phyloP scores from a whole-genome alignment of 108 stramenopile species.

The Conticribra guillardii region DNA sequence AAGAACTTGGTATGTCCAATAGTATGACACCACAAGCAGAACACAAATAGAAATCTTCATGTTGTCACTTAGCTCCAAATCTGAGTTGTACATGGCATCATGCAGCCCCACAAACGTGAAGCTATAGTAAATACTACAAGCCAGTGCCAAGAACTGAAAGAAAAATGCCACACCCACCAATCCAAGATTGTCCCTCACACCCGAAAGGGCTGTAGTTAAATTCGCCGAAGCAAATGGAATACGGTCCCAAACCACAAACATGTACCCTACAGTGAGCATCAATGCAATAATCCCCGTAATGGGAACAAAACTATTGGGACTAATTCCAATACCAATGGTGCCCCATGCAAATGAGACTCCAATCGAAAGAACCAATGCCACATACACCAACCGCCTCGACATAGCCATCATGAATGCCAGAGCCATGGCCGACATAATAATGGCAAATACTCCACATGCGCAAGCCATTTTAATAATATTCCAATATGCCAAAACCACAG shows the following conservation, averaged over 20 bases:
- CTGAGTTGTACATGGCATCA: slow-evolving; percentile 69
- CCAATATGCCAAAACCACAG: slow-evolving; percentile 60
- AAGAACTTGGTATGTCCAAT: slow-evolving; percentile 86
- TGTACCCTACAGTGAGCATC: slow-evolving; percentile 73
- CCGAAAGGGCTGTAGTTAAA: slow-evolving; percentile 62
- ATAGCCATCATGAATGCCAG: slow-evolving; percentile 76
- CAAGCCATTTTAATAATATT: slow-evolving; percentile 70
- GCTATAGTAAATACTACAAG: slow-evolving; percentile 70
- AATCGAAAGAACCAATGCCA: slow-evolving; percentile 72
- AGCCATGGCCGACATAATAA: slow-evolving; percentile 60
- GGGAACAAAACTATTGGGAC: slow-evolving; percentile 82
- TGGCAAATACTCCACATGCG: slow-evolving; percentile 72
- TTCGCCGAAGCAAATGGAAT: slow-evolving; percentile 84
- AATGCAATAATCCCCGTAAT: slow-evolving; percentile 81
- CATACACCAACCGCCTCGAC: slow-evolving; percentile 71
- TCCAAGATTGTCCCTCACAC: slow-evolving; percentile 68
- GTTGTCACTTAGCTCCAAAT: slow-evolving; percentile 45
- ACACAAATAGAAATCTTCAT: slow-evolving; percentile 44
- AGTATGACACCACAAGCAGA: slow-evolving; percentile 71
- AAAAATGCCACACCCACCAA: slow-evolving; percentile 66
- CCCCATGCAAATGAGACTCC: slow-evolving; percentile 84
- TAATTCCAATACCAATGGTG: slow-evolving; percentile 84
- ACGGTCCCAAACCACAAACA: slow-evolving; percentile 81
- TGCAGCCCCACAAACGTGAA: slow-evolving; percentile 76
- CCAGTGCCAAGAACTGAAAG: slow-evolving; percentile 74